Evolutionary conservation across 1,139 yeast genomes (phyloP).

Genomic region (Yamadazyma diddensiae): DNA sequence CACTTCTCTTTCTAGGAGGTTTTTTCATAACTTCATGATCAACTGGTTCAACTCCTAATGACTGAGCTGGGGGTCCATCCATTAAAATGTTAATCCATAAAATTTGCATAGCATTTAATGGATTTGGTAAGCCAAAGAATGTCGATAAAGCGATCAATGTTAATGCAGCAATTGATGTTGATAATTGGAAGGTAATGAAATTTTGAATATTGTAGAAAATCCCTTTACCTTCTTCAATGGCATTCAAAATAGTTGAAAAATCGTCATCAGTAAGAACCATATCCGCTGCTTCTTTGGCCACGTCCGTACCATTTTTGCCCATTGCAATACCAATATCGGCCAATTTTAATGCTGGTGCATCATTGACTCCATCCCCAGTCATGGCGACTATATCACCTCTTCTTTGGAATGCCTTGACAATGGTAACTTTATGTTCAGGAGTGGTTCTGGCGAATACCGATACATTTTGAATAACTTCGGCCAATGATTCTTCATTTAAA

Average conservation of each 20-base stretch:
- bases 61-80: conserved; percentile 99
- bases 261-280: conserved; percentile 97
- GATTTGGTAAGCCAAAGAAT: conserved; percentile 83
- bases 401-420: conserved; percentile 86
- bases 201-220: conserved; percentile 92
- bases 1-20: conserved; percentile 88
- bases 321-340: conserved; percentile 97
- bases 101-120: conserved; percentile 98
- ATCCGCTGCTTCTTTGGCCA: conserved; percentile 97
- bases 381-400: conserved; percentile 96
- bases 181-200: conserved; percentile 88
- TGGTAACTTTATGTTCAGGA: conserved; percentile 91
- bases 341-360: conserved; percentile 96
- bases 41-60: conserved; percentile 95
- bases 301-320: conserved; percentile 98
- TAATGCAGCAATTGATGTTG: conserved; percentile 93
- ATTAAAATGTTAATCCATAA: conserved; percentile 94
- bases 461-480: conserved; percentile 74
- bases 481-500: conserved; percentile 65
- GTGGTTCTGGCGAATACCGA: conserved; percentile 95
- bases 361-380: conserved; percentile 99
- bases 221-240: conserved; percentile 96
- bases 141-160: conserved; percentile 87
- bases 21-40: conserved; percentile 92
- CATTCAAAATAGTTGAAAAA: conserved; percentile 85